Evolutionary conservation across 164 flowering plant species (phyloP).

Genomic region (Saururus chinensis): DNA sequence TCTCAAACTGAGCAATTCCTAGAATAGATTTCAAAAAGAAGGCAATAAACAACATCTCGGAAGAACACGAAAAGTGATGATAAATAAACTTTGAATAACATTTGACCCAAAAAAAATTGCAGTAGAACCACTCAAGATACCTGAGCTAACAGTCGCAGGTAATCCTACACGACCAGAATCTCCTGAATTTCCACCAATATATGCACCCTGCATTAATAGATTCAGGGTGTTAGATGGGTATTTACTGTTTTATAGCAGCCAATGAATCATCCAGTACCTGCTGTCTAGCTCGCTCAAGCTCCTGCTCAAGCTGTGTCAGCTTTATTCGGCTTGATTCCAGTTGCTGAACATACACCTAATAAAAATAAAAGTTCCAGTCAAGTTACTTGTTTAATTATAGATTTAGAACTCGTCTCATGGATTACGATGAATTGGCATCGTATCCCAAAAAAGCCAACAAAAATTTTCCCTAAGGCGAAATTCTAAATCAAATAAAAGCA

Average conservation of each 20-base stretch:
- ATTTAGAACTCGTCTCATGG: not conserved
- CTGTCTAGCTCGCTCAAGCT: conserved; percentile 70
- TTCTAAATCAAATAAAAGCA: not conserved
- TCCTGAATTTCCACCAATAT: conserved; percentile 33
- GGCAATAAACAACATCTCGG: conserved; percentile 1
- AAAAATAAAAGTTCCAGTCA: not conserved
- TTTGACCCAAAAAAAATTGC: not conserved
- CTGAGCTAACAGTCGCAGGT: conserved; percentile 51
- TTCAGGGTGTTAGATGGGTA: not conserved
- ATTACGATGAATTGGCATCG: too few species aligned
- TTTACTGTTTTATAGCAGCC: not conserved
- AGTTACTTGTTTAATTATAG: not conserved
- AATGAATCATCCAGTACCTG: conserved; percentile 31
- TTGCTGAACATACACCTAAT: conserved; percentile 93
- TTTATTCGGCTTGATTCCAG: conserved; percentile 78
- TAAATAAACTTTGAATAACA: not conserved
- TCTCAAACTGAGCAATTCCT: conserved; percentile 71
- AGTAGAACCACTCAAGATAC: conserved; percentile 24
- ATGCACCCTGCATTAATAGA: conserved; percentile 42
- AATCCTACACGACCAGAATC: conserved; percentile 43
- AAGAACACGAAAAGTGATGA: not conserved
- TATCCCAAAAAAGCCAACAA: not conserved
- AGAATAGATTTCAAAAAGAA: conserved; percentile 10
- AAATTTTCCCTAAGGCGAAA: not conserved
- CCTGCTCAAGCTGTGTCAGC: conserved; percentile 80